Percentiles rank a stretch among this genome's conserved stretches.
Evolutionary conservation across 108 stramenopile genomes (phyloP).

Genomic region (Aurantiochytrium sp.): DNA sequence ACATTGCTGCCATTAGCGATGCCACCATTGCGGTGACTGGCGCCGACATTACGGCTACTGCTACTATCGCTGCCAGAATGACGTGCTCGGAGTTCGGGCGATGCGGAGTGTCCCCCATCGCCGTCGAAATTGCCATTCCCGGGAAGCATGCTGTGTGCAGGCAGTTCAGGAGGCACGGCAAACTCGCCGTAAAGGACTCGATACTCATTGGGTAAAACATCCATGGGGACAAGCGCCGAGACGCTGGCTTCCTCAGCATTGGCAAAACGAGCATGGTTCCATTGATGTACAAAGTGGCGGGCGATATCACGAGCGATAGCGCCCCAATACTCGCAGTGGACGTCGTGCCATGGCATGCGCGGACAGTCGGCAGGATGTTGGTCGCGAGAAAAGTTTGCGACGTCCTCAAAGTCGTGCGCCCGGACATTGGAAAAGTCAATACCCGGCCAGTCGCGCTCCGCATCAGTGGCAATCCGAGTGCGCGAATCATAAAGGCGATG

Average conservation of each 20-base stretch:
- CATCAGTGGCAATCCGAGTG: not conserved
- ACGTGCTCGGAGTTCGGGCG: no score
- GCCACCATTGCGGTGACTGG: no score
- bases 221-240: not conserved
- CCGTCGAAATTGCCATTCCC: not conserved
- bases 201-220: not conserved
- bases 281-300: constrained; percentile 7
- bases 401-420: not conserved
- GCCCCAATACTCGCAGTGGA: not conserved
- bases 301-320: not conserved
- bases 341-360: constrained; percentile 27
- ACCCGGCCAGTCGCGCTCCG: constrained; percentile 1
- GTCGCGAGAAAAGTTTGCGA: not conserved
- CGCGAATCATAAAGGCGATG: not conserved
- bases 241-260: not conserved
- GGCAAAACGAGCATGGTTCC: constrained; percentile 14
- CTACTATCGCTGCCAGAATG: no score
- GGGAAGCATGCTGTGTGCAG: no score
- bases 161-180: not conserved
- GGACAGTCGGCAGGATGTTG: not conserved
- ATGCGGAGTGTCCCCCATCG: not conserved
- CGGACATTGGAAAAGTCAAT: constrained; percentile 8
- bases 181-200: not conserved
- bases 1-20: no score
- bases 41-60: no score